Conservation (phyloP, 495 filamentous ascomycete genomes). For the Parmelia sp. region DNA sequence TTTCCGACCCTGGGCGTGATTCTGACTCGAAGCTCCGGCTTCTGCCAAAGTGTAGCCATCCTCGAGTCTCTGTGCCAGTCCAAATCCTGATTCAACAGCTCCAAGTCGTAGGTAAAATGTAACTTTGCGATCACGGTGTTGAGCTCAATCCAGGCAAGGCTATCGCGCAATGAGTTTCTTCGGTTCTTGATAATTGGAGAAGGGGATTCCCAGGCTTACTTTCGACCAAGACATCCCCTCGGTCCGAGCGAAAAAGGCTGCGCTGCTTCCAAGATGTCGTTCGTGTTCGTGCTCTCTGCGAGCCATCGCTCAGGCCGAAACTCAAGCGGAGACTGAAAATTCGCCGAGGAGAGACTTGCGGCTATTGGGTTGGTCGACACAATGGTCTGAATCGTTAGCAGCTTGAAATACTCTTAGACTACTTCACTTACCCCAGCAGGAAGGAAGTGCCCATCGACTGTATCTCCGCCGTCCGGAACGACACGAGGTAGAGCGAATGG, state of each 20-base stretch:
- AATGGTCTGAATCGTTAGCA: conserved; percentile 30
- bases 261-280: conserved; percentile 8
- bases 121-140: neutral
- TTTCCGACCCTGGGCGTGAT: neutral
- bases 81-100: neutral
- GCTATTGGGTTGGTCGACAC: conserved; percentile 34
- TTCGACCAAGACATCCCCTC: conserved; percentile 18
- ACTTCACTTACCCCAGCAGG: conserved; percentile 21
- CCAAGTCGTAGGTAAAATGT: neutral
- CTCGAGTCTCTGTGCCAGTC: conserved; percentile 8
- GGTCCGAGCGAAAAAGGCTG: conserved; percentile 21
- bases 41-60: conserved; percentile 2
- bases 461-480: conserved; percentile 20
- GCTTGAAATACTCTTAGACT: neutral
- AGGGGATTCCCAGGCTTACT: conserved; percentile 4
- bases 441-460: conserved; percentile 23
- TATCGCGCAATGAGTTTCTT: neutral
- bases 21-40: neutral
- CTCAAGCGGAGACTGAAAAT: conserved; percentile 20
- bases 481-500: conserved; percentile 22
- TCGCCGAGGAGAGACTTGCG: conserved; percentile 27
- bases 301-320: conserved; percentile 26
- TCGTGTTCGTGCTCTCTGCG: conserved; percentile 1
- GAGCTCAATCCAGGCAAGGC: conserved; percentile 7
- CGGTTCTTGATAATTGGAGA: too few relatives aligned